Base-by-base conservation (phyloP, 768 basidiomycete genomes). In the Trametes cinnabarina region DNA sequence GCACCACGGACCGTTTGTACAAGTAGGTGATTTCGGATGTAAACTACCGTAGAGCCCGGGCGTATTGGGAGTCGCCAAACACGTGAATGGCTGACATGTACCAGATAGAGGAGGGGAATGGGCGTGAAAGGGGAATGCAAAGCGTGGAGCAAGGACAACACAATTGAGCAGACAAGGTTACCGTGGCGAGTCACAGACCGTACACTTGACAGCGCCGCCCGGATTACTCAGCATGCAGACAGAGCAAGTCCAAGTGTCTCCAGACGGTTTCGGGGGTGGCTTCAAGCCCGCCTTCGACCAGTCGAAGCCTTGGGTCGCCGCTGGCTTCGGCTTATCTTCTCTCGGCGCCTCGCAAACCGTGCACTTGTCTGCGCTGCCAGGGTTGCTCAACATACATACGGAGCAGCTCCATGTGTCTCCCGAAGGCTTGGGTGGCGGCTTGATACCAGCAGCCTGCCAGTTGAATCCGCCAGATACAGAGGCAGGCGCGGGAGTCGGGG, bases 401-500 rank as follows among this genome's bases (percentile, higher is more conserved):
- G 69, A 71, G 66, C 88, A 91, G 15, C 62, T 80, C 88, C 88
- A 90, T n/a, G 60, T 63, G 20, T 63, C 69, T 44, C 63, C 66
- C 5, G 63, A 25, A 2, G 71, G 57, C 32, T 61, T 51, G 14
- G 64, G 60, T 5, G 83, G 79, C 3, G 77, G 68, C 61, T 80
- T 85, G 53, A 81, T 68, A 3, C 85, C 87, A 0, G 84, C 84
- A 10, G 83, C 84, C 2, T 78, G 74, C 80, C 83, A 88, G 63
- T 87, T 75, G 63, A 88, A 88, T 30, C 74, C 74, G 40, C 75
- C 72, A 39, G 70, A 63, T 2, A 66, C 55, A 2, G 69, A 55
- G 15, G 59, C 51, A 11, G 71, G 55, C n/a, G 58, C 58, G 26
- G 42, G 35, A 10, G 53, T 40, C 25, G 59, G 9, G 1, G 51